Evolutionary conservation across 345 rosid genomes (phyloP), one percentile per base, ranked within the genome.

Genomic region (Populus deltoides): DNA sequence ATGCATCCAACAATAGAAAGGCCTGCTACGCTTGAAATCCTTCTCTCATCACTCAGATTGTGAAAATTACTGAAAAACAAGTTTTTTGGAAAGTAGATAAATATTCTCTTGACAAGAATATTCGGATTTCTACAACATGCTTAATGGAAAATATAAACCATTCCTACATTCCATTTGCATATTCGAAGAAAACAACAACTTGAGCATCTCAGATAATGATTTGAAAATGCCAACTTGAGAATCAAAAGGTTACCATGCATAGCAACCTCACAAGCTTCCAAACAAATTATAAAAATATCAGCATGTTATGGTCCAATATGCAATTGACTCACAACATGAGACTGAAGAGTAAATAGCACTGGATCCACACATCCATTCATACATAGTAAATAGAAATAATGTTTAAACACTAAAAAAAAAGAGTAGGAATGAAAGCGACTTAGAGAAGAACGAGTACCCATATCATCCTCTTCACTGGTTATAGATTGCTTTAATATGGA

Each of bases 381-480:
- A 3, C 62, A 20, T 12, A 22, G 7, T 27, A 5, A 75, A 22
- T 12, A 18, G 27, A 15, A 33, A 27, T 75, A 27, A 66, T 13
- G 31, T 66, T 20, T 22, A 22, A 57, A 3, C 63, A 22, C 62
- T n/a, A 57, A 57, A 57, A 20, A 24, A 57, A 43, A 29, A 53
- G 16, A 8, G 27, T n/a, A 59, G 29, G n/a, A 59, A 59, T 47
- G 16, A 47, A 47, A 47, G 18, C 27, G 63, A 59, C 9, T 24
- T 8, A 22, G 13, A n/a, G 25, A 57, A 63, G 66, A 39, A 8
- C 27, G 20, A 29, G 8, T 88, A 93, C 97, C 94, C 98, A 93
- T 93, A 81, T 91, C 99, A 80, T 93, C 94, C 36, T 89, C 90
- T 78, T 77, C 94, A 49, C 94, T 91, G 70, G 93, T 91, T 29